Evolutionary conservation across 257 asterid genomes (phyloP), one percentile per base, ranked within the genome.

Genomic region (Dorcoceras hygrometricum): DNA sequence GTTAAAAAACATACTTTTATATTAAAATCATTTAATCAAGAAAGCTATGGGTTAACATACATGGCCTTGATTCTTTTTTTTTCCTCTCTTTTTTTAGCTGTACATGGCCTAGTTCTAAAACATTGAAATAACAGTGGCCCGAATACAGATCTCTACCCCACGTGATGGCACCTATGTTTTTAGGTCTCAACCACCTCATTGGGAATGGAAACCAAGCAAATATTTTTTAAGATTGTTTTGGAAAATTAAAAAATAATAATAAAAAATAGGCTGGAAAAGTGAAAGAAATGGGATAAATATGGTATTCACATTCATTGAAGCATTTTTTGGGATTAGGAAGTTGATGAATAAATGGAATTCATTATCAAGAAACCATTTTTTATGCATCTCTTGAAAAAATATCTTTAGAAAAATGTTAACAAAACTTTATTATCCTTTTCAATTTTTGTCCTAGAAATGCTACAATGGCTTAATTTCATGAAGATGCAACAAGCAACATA

Each of bases 91-190:
- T n/a, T n/a, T n/a, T n/a, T n/a, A n/a, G n/a, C n/a, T n/a, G n/a
- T n/a, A n/a, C n/a, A n/a, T n/a, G n/a, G n/a, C n/a, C n/a, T n/a
- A n/a, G n/a, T n/a, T 46, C 8, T 46, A 8, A 16, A 46, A 46
- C 19, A 16, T 46, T 46, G n/a, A n/a, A 46, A 46, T 46, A 16
- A 18, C 22, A 46, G 8, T 46, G 20, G 68, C 58, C 64, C 64
- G 61, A 67, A 43, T 29, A 27, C 31, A 46, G 53, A 46, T 7
- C 73, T 71, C 78, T 72, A 67, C 78, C 77, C 80, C 81, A 81
- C 79, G 69, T 73, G 83, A 75, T 59, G 39, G 46, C 77, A 75
- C 48, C 73, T 69, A 57, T 75, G 53, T 19, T 16, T 46, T 2
- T 39, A 39, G 20, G 16, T 23, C 14, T 59, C 63, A 26, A 24